Percentiles rank a stretch among this genome's conserved stretches.
phyloP scores from a whole-genome alignment of 306 rosid species.

The Mucuna pruriens region DNA sequence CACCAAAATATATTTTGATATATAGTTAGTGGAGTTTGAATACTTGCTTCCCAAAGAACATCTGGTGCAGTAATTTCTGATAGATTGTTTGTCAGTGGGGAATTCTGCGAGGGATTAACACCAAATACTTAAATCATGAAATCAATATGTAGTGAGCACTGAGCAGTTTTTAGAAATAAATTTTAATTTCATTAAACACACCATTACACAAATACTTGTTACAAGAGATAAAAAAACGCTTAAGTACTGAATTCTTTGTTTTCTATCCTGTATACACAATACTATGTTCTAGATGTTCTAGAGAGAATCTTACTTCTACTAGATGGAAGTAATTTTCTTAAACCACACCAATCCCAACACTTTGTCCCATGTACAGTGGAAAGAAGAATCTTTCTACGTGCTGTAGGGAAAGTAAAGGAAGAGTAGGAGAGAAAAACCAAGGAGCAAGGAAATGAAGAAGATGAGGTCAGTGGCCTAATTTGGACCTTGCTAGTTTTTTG shows the following conservation, averaged over 20 bases:
- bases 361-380: background rate
- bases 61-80: background rate
- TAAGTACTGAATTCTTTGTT: background rate
- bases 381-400: background rate
- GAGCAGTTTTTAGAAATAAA: background rate
- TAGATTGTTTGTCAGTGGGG: background rate
- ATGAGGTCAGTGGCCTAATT: constrained; percentile 30
- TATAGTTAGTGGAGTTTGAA: background rate
- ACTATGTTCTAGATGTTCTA: background rate
- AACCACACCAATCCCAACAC: background rate
- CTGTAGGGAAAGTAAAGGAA: background rate
- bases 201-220: constrained; percentile 5
- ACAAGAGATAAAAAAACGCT: background rate
- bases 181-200: constrained; percentile 12
- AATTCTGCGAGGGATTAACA: background rate
- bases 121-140: background rate
- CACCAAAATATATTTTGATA: background rate
- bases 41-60: background rate
- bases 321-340: background rate
- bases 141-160: constrained; percentile 3
- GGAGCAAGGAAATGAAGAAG: background rate
- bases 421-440: background rate
- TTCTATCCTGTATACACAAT: background rate
- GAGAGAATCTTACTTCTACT: constrained; percentile 2
- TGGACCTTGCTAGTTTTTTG: constrained; percentile 14